Base-by-base conservation (phyloP, 2,329 filamentous ascomycete genomes). In the Microdochium nivale region DNA sequence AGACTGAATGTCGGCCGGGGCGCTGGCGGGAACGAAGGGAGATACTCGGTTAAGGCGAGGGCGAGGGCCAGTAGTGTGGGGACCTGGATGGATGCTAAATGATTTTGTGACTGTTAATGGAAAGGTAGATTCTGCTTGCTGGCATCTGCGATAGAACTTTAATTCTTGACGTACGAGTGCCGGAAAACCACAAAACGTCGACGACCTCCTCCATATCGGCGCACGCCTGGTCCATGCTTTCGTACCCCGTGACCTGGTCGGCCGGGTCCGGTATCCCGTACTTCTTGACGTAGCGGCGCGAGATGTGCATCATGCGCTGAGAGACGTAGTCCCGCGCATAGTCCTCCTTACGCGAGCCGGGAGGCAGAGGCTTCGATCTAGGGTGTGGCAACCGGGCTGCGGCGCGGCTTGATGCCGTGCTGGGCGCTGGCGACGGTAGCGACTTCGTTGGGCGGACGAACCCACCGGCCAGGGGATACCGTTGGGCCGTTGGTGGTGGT, bases 101-200 rank as follows among this genome's bases (percentile, higher is more conserved):
- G 47, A 56, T 46, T 56, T 48, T 19, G 13, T 49, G 13, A 14
- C 5, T 2, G 5, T 8, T 23, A 44, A 30, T 37, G 27, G 37
- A 7, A 51, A 44, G 47, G n/a, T n/a, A n/a, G n/a, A n/a, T n/a
- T n/a, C n/a, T n/a, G n/a, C n/a, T n/a, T n/a, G n/a, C n/a, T n/a
- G n/a, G n/a, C n/a, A n/a, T n/a, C n/a, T n/a, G n/a, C n/a, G n/a
- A n/a, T n/a, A n/a, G n/a, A n/a, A n/a, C n/a, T n/a, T n/a, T n/a
- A n/a, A n/a, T n/a, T n/a, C n/a, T n/a, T n/a, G 27, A 76, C 88
- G 65, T 75, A 90, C 90, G 90, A 23, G 91, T 96, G 10, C 87
- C 89, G 27, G 85, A 89, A 23, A 89, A 79, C 92, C 92, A 97
- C 4, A 96, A 70, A 8, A 95, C 79, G 65, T 95, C 86, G 16